Evolutionary conservation across 306 rosid species (phyloP), one percentile per base, ranked within the genome.

Genomic region (Pyrus bretschneideri): DNA sequence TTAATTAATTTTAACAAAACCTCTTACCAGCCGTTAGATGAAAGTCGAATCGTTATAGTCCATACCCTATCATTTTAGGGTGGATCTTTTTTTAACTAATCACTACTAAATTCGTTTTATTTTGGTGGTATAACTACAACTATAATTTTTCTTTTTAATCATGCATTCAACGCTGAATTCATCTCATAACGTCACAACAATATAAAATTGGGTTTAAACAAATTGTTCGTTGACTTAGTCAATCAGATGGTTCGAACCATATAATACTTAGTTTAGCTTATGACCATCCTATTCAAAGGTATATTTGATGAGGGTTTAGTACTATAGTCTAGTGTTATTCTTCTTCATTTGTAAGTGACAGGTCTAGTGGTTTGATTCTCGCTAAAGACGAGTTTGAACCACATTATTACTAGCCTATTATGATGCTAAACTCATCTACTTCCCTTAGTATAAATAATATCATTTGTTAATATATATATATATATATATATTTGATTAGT

Each of bases 291-390:
- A 58, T 58, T 4, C 30, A 58, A 11, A 22, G 15, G 22, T 35
- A 35, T 7, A 35, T 35, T 35, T 35, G 2, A 35, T 35, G 7
- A 7, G 40, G 40, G 7, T 35, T 35, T 35, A 35, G 0, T 35
- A 35, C 0, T 35, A 35, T 4, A 6, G 0, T 6, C 0, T 35
- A 35, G 40, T 35, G 0, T 0, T 35, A 35, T 35, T 35, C 38
- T 0, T 35, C 2, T 35, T 35, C 40, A 33, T 1, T 33, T 33
- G 38, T 33, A 35, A 35, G 9, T 35, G 2, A 35, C 0, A 35
- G 40, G 9, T 35, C 0, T 7, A 35, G 9, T 7, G 0, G 40
- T 35, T 35, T 2, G 1, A 35, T 0, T 35, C 0, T 35, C 0
- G 9, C 9, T 9, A 35, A 35, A 35, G 0, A 0, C 0, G 9